phyloP scores from a whole-genome alignment of 225 moss, liverwort and hornwort genomes.

The Polytrichum commune region DNA sequence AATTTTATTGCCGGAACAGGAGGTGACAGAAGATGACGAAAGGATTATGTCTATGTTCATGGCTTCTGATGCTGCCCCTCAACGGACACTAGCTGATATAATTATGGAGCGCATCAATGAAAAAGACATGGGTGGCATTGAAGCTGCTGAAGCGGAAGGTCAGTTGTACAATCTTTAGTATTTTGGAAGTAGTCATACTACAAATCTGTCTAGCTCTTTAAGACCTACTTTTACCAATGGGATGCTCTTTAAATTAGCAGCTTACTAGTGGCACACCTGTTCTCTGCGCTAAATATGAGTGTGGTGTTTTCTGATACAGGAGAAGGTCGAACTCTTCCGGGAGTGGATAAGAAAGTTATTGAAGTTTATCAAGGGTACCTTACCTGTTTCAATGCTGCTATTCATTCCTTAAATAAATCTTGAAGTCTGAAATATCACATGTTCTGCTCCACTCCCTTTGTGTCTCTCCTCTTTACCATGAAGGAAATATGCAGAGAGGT shows the following conservation, averaged over 20 bases:
- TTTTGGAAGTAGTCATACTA: too few species aligned
- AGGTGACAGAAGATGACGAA: slow-evolving; percentile 90
- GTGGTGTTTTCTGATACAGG: slow-evolving; percentile 42
- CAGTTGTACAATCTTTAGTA: neutral
- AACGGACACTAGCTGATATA: slow-evolving; percentile 77
- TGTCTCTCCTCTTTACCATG: neutral
- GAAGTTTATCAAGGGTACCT: slow-evolving; percentile 89
- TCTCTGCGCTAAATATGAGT: too few species aligned
- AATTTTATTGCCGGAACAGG: slow-evolving; percentile 32
- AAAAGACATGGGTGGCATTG: slow-evolving; percentile 53
- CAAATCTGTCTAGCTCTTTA: too few species aligned
- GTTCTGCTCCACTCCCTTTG: too few species aligned
- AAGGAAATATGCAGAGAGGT: neutral
- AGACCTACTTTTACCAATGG: too few species aligned
- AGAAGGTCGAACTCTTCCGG: slow-evolving; percentile 63
- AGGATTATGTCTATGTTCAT: slow-evolving; percentile 79
- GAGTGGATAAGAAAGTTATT: slow-evolving; percentile 71
- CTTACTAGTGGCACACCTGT: too few species aligned
- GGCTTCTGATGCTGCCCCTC: slow-evolving; percentile 73
- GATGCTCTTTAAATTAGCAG: too few species aligned
- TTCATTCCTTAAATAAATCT: too few species aligned
- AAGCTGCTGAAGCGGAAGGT: slow-evolving; percentile 43
- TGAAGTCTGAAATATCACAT: too few species aligned
- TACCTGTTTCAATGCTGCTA: neutral
- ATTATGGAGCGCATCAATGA: slow-evolving; percentile 94